Conservation (phyloP, 2,329 filamentous ascomycete genomes). For the Tolypocladium pustulatum region DNA sequence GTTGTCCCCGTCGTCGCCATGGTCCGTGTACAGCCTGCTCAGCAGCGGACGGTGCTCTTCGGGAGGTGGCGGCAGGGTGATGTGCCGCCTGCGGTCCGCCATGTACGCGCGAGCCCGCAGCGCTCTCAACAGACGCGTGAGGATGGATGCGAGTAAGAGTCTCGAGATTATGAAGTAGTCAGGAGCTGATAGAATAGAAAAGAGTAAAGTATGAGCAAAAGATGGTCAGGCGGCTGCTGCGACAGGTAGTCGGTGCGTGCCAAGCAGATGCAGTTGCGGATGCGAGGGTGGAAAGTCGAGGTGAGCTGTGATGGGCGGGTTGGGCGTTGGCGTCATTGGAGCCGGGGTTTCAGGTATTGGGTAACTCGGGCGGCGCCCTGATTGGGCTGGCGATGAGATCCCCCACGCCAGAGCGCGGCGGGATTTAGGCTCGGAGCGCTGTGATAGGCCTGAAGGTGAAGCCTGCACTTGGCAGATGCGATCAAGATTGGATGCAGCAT, state of each 20-base stretch:
- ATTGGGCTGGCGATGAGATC: not conserved
- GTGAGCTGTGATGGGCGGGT: not conserved
- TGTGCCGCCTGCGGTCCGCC: conserved; percentile 15
- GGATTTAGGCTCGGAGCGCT: not conserved
- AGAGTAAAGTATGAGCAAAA: not conserved
- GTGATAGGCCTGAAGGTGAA: not conserved
- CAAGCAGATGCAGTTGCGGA: not conserved
- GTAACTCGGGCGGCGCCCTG: not conserved
- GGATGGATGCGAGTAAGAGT: not conserved
- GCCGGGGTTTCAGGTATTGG: not conserved
- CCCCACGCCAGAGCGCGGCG: not conserved
- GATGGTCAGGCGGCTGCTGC: not conserved
- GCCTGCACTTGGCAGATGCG: not conserved
- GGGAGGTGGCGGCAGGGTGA: conserved; percentile 16
- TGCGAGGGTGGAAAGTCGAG: not conserved
- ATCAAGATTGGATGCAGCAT: no score
- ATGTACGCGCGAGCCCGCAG: conserved; percentile 1
- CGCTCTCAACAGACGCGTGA: not conserved
- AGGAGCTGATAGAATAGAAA: not conserved
- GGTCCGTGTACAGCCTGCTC: conserved; percentile 18
- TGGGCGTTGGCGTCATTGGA: not conserved
- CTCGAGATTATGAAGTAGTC: not conserved
- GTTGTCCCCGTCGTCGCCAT: conserved; percentile 17
- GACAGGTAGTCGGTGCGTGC: no score
- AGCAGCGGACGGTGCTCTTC: conserved; percentile 25